Evolutionary conservation across 2,329 filamentous ascomycete genomes (phyloP).

Genomic region (Venturia pyrina): DNA sequence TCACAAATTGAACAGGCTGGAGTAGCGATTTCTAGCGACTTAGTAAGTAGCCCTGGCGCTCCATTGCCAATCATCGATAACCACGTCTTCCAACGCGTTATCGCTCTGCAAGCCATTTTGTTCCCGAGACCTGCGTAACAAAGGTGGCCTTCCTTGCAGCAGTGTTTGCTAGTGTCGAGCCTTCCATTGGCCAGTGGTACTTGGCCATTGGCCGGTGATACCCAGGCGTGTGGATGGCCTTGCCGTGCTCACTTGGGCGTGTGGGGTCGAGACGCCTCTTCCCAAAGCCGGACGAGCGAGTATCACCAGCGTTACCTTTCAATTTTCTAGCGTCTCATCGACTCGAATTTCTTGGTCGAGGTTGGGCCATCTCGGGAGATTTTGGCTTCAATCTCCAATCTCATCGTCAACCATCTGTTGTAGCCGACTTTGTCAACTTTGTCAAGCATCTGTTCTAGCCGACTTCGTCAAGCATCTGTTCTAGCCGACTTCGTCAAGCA

Average conservation of each 20-base stretch:
- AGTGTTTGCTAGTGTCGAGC: background rate
- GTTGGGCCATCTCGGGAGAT: background rate
- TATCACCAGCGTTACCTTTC: background rate
- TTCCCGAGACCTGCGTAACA: constrained; percentile 2
- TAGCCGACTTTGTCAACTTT: too few relatives aligned
- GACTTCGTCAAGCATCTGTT: too few relatives aligned
- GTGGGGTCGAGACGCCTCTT: constrained; percentile 2
- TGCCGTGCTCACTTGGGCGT: background rate
- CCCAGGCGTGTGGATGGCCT: background rate
- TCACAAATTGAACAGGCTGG: background rate
- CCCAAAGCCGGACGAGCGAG: background rate
- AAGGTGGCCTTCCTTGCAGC: background rate
- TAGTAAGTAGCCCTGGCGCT: background rate
- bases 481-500: too few relatives aligned
- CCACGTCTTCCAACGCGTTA: background rate
- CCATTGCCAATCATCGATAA: background rate
- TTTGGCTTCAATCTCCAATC: too few relatives aligned
- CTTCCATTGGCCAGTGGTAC: background rate
- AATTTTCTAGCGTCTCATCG: constrained; percentile 1
- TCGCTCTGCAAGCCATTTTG: background rate
- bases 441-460: too few relatives aligned
- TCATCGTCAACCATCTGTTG: too few relatives aligned
- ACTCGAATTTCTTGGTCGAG: background rate
- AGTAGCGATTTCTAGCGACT: background rate
- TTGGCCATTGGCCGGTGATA: background rate